Percentiles rank a stretch among this genome's conserved stretches.
These are phyloP conservation scores for Scorias spongiosa DNA, from an alignment of 2,329 filamentous ascomycete genomes.

Conservation along the genomic window DNA sequence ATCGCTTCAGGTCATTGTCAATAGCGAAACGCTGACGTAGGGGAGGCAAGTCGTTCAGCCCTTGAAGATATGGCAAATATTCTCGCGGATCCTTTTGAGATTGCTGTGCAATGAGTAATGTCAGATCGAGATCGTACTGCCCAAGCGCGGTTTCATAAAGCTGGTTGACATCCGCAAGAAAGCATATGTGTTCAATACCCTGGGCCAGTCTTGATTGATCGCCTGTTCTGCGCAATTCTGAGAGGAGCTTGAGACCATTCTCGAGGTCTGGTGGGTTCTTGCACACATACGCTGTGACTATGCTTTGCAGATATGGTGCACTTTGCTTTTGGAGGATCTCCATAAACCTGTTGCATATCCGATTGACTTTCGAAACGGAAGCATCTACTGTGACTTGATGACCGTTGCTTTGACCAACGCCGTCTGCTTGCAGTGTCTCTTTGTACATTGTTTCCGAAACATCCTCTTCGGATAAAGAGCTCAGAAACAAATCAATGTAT, in stretches of 20 bases:
- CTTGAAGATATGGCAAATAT: slow-evolving; percentile 87
- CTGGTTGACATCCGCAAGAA: slow-evolving; percentile 82
- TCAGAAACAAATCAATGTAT: slow-evolving; percentile 75
- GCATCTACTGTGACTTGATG: slow-evolving; percentile 6
- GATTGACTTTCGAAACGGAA: slow-evolving; percentile 59
- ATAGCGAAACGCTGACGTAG: slow-evolving; percentile 67
- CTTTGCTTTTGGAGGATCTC: slow-evolving; percentile 47
- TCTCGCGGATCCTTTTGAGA: slow-evolving; percentile 91
- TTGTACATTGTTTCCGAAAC: slow-evolving; percentile 89
- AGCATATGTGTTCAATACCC: slow-evolving; percentile 93
- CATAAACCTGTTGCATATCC: slow-evolving; percentile 74
- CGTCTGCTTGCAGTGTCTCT: slow-evolving; percentile 50
- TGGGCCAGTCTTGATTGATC: slow-evolving; percentile 61
- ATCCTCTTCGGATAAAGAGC: slow-evolving; percentile 52
- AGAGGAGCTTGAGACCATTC: slow-evolving; percentile 66
- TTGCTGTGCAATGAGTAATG: slow-evolving; percentile 83
- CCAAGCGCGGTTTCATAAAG: slow-evolving; percentile 84
- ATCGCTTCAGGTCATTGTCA: slow-evolving; percentile 70
- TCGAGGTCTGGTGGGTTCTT: slow-evolving; percentile 83
- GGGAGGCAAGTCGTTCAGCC: slow-evolving; percentile 58
- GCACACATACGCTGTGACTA: slow-evolving; percentile 88
- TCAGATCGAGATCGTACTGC: slow-evolving; percentile 79
- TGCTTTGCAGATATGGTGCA: slow-evolving; percentile 63
- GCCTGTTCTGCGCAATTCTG: slow-evolving; percentile 46
- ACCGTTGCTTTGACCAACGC: slow-evolving; percentile 9